Base-by-base conservation (phyloP, 1,139 yeast genomes). In the Debaryomyces udenii region DNA sequence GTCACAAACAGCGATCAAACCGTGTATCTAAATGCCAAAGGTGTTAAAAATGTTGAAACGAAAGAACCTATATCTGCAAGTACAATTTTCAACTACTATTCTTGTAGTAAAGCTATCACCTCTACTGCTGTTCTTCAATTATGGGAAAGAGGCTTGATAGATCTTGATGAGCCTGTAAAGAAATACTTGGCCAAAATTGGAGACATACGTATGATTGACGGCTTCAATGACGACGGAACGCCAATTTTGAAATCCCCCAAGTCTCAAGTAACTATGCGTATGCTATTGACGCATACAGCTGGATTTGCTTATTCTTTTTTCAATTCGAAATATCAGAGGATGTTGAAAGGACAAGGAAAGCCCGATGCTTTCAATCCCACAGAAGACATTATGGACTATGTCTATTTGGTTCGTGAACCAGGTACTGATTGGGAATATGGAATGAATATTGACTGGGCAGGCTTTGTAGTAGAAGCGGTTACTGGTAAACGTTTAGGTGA, bases 151-250 rank as follows among this genome's bases (percentile, higher is more conserved):
- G 57, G 55, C 1, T 22, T 39, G 26, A 34, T 59, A n/a, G 55
- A 48, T n/a, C 41, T 57, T 30, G 59, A 56, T 34, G 50, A 34
- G 3, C 57, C 59, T 2, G 61, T 55, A 7, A 50, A 52, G 28
- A 41, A 42, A 10, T 55, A 56, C 41, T 45, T 44, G 23, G 61
- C 54, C 3, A 44, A 26, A 32, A 44, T 55, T 28, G 50, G 32
- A 18, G 53, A 50, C 10, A 41, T 47, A 30, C 49, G 48, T 6
- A 39, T 47, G 10, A 40, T 47, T 27, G 50, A 39, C 36, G 55
- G 38, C 11, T 48, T 33, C 28, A 44, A 45, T 38, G 49, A 49
- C 35, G 41, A 57, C 52, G 20, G 35, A 32, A 36, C 48, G 28
- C 38, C 61, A 48, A 34, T 45, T 42, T 35, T 45, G 14, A 30